Conservation (phyloP, 371 early-diverging fungal species). For the Capniomyces stellatus region DNA sequence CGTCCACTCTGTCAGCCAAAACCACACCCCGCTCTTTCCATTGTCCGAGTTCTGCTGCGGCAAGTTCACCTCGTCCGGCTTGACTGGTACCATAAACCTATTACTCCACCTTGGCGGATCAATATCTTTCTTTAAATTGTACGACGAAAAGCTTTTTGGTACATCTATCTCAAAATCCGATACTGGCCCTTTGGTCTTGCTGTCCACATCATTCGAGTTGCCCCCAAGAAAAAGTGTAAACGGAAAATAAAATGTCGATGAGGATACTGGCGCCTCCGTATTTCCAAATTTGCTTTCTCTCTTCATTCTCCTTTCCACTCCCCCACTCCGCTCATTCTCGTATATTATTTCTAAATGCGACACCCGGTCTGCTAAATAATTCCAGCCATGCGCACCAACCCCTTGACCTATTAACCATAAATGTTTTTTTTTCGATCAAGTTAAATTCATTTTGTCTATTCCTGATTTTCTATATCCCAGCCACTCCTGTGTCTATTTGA, state of each 20-base stretch:
- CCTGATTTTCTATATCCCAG: no score
- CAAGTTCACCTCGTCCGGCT: background rate
- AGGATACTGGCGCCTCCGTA: background rate
- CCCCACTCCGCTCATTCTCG: slow-evolving; percentile 2
- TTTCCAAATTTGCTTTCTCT: background rate
- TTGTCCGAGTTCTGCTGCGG: background rate
- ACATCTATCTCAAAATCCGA: background rate
- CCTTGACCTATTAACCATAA: background rate
- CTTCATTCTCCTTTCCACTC: background rate
- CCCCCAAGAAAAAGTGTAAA: background rate
- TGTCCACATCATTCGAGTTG: background rate
- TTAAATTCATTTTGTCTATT: no score
- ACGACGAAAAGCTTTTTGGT: slow-evolving; percentile 3
- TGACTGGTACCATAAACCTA: background rate
- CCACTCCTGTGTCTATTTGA: no score
- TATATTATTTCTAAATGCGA: background rate
- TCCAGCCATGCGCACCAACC: background rate
- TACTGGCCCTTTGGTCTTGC: no score
- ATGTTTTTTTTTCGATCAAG: background rate
- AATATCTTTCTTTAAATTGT: background rate
- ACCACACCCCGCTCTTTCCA: slow-evolving; percentile 29
- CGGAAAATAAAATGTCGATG: background rate
- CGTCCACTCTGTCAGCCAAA: slow-evolving; percentile 71
- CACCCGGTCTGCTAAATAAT: background rate
- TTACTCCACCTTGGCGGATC: slow-evolving; percentile 2